phyloP scores from a whole-genome alignment of 23 red algal genomes.

The Gracilaria gracilis region DNA sequence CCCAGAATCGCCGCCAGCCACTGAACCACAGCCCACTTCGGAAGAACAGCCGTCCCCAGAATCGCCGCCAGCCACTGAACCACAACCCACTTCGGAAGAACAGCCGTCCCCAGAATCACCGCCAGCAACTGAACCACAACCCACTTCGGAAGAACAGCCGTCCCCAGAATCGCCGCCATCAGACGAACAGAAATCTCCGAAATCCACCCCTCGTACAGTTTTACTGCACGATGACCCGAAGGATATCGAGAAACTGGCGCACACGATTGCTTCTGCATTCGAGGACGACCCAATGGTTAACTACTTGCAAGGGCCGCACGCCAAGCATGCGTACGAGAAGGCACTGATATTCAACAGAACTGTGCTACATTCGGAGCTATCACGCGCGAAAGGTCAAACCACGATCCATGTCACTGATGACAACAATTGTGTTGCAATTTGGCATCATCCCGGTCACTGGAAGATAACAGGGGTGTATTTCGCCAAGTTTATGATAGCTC shows the following conservation, averaged over 20 bases:
- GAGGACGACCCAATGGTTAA: conserved; percentile 8
- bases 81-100: no score
- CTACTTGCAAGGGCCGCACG: not conserved
- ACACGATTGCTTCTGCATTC: not conserved
- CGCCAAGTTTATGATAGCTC: not conserved
- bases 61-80: no score
- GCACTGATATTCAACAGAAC: conserved; percentile 6
- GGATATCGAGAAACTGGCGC: not conserved
- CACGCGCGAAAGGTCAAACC: conserved; percentile 9
- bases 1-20: no score
- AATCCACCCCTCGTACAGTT: not conserved
- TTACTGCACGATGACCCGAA: conserved; percentile 9
- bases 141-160: not conserved
- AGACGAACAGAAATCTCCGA: not conserved
- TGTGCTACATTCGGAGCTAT: not conserved
- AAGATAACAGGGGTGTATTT: conserved; percentile 8
- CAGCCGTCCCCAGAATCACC: no score
- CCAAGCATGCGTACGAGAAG: conserved; percentile 2
- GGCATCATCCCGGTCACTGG: conserved; percentile 7
- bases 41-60: no score
- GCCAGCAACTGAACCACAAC: no score
- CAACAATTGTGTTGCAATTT: conserved; percentile 13
- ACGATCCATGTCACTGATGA: conserved; percentile 17
- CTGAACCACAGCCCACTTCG: no score
- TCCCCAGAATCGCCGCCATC: not conserved